These are phyloP conservation scores for Coniochaeta hoffmannii DNA, from an alignment of 2,329 filamentous ascomycete species.

Conservation along the genomic window DNA sequence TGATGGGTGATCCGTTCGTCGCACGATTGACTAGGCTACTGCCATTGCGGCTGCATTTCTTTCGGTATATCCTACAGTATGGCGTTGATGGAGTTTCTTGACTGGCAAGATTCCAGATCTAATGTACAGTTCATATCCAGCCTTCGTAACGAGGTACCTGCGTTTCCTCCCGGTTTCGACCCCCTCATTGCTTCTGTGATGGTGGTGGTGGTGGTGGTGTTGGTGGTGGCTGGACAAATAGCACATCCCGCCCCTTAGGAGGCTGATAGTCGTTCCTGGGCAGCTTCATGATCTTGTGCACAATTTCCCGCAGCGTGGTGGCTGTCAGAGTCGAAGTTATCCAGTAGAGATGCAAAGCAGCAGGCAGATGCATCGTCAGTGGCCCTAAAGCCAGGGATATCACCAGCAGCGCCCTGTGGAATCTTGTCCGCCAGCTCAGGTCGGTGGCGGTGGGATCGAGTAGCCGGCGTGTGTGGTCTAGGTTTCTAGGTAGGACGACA, in stretches of 20 bases:
- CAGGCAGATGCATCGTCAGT: conserved; percentile 29
- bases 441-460: conserved; percentile 12
- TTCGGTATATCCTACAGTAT: conserved; percentile 6
- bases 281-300: background rate
- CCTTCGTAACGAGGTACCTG: background rate
- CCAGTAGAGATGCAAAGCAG: conserved; percentile 37
- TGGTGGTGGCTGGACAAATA: background rate
- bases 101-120: background rate
- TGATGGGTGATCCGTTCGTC: background rate
- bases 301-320: background rate
- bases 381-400: conserved; percentile 25
- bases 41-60: background rate
- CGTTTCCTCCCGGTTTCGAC: background rate
- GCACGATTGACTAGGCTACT: conserved; percentile 9
- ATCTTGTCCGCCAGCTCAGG: background rate
- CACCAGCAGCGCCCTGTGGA: conserved; percentile 23
- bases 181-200: background rate
- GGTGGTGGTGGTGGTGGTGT: background rate
- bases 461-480: conserved; percentile 14
- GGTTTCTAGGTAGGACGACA: conserved; percentile 24
- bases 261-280: background rate
- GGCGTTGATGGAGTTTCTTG: conserved; percentile 10
- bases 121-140: conserved; percentile 3
- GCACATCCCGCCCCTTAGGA: background rate
- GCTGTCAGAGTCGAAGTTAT: conserved; percentile 22